Conservation (phyloP, 1,284 basidiomycete species). For the Ceratobasidium sp. region DNA sequence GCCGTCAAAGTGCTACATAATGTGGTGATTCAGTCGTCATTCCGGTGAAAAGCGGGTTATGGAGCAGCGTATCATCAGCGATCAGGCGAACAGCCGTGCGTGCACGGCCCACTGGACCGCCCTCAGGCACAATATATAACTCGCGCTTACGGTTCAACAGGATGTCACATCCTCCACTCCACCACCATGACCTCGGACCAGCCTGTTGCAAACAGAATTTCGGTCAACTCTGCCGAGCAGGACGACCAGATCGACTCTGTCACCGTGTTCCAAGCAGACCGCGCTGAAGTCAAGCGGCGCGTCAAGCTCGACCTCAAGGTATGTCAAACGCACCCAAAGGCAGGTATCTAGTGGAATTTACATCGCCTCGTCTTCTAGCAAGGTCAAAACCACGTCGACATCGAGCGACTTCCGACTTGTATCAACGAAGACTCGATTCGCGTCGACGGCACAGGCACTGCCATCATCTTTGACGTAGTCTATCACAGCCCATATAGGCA, state of each 20-base stretch:
- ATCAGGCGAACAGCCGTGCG: too few species aligned
- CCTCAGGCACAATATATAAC: not conserved
- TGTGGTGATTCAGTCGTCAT: too few species aligned
- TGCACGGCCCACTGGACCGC: too few species aligned
- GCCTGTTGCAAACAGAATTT: conserved; percentile 9
- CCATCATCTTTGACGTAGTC: conserved; percentile 52
- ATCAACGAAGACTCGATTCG: too few species aligned
- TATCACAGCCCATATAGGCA: conserved; percentile 47
- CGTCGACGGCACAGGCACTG: too few species aligned
- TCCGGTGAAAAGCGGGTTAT: too few species aligned
- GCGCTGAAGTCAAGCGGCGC: conserved; percentile 33
- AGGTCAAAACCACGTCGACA: too few species aligned
- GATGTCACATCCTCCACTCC: not conserved
- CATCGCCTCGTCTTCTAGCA: conserved; percentile 33
- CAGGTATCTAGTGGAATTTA: not conserved
- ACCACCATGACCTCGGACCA: conserved; percentile 1
- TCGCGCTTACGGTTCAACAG: not conserved
- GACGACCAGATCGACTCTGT: conserved; percentile 25
- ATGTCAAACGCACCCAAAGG: not conserved
- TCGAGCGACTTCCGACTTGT: too few species aligned
- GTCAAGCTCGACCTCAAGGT: conserved; percentile 30
- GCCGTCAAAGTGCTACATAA: too few species aligned
- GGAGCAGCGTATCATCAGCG: too few species aligned
- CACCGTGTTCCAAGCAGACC: conserved; percentile 12
- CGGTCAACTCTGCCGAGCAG: conserved; percentile 28